Conservation (phyloP, 2,329 filamentous ascomycete genomes). For the Botrytis tulipae region DNA sequence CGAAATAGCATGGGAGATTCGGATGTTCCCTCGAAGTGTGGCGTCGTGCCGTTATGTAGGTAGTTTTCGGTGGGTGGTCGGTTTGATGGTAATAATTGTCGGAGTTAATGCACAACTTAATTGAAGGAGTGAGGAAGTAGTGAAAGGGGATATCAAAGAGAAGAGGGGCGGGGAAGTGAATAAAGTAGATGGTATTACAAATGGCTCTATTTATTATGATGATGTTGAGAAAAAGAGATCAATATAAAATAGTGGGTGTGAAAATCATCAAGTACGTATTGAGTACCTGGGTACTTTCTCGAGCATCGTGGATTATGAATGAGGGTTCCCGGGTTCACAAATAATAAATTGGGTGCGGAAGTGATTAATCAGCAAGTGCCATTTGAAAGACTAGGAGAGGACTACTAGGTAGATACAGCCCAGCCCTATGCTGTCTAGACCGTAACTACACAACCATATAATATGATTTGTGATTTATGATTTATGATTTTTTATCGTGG, state of each 20-base stretch:
- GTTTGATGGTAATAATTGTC: neutral
- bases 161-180: neutral
- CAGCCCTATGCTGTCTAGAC: neutral
- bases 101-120: conserved; percentile 3
- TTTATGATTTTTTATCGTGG: too few relatives aligned
- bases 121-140: neutral
- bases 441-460: neutral
- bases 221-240: neutral
- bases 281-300: neutral
- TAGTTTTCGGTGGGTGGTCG: neutral
- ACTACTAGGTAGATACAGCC: neutral
- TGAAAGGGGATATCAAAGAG: neutral
- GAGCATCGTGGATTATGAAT: neutral
- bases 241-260: neutral
- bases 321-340: neutral
- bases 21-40: conserved; percentile 2
- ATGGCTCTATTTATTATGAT: neutral
- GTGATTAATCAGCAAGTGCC: neutral
- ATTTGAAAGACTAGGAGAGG: neutral
- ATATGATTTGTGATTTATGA: neutral
- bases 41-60: neutral
- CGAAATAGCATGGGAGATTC: conserved; percentile 5
- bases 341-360: neutral
- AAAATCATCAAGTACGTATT: neutral
- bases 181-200: neutral